Conservation (phyloP, 345 rosid genomes). For the Eucalyptus tenuipes region DNA sequence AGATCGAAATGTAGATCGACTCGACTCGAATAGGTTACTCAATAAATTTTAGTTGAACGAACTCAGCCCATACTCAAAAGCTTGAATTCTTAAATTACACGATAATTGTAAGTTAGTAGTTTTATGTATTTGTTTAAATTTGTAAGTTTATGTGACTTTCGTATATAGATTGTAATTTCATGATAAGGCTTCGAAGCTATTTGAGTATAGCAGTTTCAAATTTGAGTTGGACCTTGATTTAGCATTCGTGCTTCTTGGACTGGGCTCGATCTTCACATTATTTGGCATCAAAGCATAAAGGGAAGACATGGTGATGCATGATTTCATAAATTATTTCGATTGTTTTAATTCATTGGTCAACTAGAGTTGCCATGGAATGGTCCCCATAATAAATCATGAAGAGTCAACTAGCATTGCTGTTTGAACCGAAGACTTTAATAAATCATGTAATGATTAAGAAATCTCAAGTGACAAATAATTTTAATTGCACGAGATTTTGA, state of each 20-base stretch:
- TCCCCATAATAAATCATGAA: neutral
- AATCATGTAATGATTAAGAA: neutral
- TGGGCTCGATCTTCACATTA: accelerated
- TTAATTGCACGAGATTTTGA: neutral
- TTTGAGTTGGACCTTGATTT: neutral
- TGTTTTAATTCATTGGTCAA: neutral
- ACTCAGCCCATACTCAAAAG: accelerated
- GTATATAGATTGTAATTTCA: neutral
- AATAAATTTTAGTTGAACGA: accelerated
- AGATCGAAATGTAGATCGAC: accelerated
- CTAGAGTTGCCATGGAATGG: neutral
- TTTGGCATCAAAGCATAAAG: neutral
- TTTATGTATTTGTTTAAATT: neutral
- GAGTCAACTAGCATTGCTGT: neutral
- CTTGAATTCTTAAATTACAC: neutral
- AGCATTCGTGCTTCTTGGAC: neutral
- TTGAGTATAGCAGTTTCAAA: accelerated
- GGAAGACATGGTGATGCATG: accelerated
- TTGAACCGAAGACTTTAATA: neutral
- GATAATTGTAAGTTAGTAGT: accelerated
- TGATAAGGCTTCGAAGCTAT: accelerated
- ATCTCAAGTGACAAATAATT: accelerated
- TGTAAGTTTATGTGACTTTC: neutral
- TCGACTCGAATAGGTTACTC: neutral
- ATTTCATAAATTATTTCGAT: neutral